Conservation (phyloP, 257 asterid genomes). For the Jacaranda mimosifolia region DNA sequence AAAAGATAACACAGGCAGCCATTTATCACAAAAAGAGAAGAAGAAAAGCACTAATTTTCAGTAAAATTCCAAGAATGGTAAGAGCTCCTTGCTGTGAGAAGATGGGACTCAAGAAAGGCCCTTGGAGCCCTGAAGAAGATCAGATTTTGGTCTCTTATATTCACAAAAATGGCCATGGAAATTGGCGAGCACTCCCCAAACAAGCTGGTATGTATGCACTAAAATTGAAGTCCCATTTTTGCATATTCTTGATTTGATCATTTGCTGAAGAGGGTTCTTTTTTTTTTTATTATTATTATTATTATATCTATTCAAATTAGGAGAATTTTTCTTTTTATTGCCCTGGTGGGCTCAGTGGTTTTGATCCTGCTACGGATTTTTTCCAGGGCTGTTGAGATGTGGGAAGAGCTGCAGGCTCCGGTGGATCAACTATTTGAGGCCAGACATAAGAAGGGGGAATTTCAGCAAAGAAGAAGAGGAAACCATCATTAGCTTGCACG, state of each 20-base stretch:
- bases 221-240: not conserved
- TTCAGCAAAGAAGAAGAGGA: constrained; percentile 66
- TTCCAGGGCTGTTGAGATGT: constrained; percentile 64
- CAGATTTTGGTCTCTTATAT: constrained; percentile 58
- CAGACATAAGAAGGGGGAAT: constrained; percentile 74
- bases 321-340: not conserved
- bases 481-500: constrained; percentile 61
- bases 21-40: not conserved
- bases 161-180: constrained; percentile 61
- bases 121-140: constrained; percentile 76
- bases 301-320: not conserved
- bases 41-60: not conserved
- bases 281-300: not conserved
- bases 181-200: constrained; percentile 78
- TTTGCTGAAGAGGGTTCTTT: not conserved
- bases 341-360: not conserved
- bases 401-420: constrained; percentile 78
- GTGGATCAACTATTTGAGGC: constrained; percentile 67
- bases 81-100: constrained; percentile 86
- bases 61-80: constrained; percentile 55
- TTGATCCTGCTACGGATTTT: not conserved
- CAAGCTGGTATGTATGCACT: constrained; percentile 51
- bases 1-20: not conserved
- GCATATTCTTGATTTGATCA: not conserved
- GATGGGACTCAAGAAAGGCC: constrained; percentile 71